A percentile compares a stretch with the other conserved stretches of the same genome.
Evolutionary conservation across 768 basidiomycete species (phyloP).

Genomic region (Tylopilus subfusipes): DNA sequence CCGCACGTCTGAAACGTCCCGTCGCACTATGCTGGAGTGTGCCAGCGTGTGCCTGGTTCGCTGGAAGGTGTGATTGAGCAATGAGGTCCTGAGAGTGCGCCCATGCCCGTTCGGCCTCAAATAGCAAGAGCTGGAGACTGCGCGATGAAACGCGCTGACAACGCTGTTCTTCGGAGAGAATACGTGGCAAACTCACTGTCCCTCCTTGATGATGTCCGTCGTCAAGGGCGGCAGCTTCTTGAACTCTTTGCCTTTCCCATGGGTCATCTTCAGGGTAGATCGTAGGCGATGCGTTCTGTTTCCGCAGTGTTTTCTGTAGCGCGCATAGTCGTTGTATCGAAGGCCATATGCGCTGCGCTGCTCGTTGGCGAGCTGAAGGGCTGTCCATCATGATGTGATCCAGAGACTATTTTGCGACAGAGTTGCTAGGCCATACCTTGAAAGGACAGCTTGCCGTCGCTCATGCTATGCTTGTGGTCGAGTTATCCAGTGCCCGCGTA

Average conservation of each 20-base stretch:
- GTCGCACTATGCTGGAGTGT: constrained; percentile 71
- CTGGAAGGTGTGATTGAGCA: constrained; percentile 46
- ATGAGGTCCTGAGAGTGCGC: constrained; percentile 81
- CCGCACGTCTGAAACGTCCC: constrained; percentile 74
- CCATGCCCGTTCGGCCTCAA: constrained; percentile 92
- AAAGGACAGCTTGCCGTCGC: constrained; percentile 33
- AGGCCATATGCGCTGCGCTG: constrained; percentile 89
- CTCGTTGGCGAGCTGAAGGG: constrained; percentile 79
- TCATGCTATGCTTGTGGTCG: constrained; percentile 15
- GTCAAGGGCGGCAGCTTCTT: constrained; percentile 73
- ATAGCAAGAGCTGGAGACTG: constrained; percentile 79
- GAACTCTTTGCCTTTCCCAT: constrained; percentile 88
- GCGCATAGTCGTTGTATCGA: constrained; percentile 81
- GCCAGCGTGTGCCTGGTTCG: constrained; percentile 48
- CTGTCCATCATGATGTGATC: constrained; percentile 38
- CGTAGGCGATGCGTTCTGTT: constrained; percentile 87
- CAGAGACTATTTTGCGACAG: background rate
- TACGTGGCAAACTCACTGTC: constrained; percentile 60
- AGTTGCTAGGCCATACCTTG: constrained; percentile 35
- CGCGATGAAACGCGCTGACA: constrained; percentile 4
- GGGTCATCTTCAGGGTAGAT: constrained; percentile 78
- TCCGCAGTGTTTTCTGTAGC: constrained; percentile 93
- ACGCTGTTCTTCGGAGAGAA: constrained; percentile 2
- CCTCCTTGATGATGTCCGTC: constrained; percentile 71
- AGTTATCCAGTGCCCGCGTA: background rate